Evolutionary conservation across 345 rosid species (phyloP).

Genomic region (Arabidopsis suecica): DNA sequence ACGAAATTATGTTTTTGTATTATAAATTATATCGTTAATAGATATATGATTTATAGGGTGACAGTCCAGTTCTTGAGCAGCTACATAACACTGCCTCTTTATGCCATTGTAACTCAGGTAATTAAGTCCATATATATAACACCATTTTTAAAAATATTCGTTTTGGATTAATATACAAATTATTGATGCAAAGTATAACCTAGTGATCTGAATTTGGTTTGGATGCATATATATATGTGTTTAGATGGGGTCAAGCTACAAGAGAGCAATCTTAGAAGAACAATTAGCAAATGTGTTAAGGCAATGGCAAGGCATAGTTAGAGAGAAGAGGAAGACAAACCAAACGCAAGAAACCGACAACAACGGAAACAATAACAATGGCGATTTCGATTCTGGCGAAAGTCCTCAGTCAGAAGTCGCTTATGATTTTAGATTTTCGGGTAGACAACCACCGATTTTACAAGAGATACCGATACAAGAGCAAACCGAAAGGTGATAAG

Average conservation of each 20-base stretch:
- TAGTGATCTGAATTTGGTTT: neutral
- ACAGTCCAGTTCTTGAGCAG: slow-evolving; percentile 69
- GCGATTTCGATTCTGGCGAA: neutral
- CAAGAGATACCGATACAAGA: slow-evolving; percentile 19
- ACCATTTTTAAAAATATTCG: neutral
- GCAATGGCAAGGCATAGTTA: slow-evolving; percentile 48
- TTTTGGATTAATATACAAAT: neutral
- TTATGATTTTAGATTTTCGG: slow-evolving; percentile 1
- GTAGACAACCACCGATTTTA: slow-evolving; percentile 7
- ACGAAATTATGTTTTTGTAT: neutral
- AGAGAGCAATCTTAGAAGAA: slow-evolving; percentile 44
- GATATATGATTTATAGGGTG: slow-evolving; percentile 48
- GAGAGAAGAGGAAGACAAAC: slow-evolving; percentile 46
- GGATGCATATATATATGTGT: neutral
- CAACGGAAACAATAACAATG: neutral
- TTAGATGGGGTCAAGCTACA: slow-evolving; percentile 58
- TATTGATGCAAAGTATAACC: neutral
- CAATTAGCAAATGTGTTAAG: slow-evolving; percentile 40
- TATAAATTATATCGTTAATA: neutral
- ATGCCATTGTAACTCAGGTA: slow-evolving; percentile 83
- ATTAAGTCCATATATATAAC: neutral
- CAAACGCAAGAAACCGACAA: neutral
- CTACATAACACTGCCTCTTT: slow-evolving; percentile 82
- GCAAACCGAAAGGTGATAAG: slow-evolving; percentile 3
- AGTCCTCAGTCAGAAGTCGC: neutral